These are phyloP conservation scores for Solanum hybrid DNA, from an alignment of 305 asterid species.

Conservation along the genomic window DNA sequence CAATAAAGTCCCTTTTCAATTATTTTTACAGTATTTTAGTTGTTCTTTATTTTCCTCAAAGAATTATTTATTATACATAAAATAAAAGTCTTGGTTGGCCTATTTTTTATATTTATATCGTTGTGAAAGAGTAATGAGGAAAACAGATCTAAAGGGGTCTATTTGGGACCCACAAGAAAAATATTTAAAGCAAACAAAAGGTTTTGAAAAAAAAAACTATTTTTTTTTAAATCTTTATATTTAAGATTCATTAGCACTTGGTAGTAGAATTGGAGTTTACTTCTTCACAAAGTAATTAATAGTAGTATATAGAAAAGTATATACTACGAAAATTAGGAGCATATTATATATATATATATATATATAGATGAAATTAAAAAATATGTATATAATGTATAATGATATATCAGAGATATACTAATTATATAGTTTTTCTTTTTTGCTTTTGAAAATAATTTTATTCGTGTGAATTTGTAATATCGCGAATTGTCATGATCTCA, in stretches of 20 bases:
- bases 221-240: not conserved
- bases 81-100: not conserved
- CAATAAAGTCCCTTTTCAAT: not conserved
- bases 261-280: not conserved
- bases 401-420: not conserved
- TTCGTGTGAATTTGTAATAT: too few species aligned
- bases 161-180: constrained; percentile 9
- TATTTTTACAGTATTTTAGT: not conserved
- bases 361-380: too few species aligned
- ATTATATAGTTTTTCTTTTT: too few species aligned
- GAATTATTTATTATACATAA: not conserved
- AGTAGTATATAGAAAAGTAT: not conserved
- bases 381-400: not conserved
- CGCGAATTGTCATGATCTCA: too few species aligned
- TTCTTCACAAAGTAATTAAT: not conserved
- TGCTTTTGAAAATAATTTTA: too few species aligned
- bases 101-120: not conserved
- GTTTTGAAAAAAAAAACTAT: not conserved
- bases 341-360: too few species aligned
- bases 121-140: constrained; percentile 1
- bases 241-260: not conserved
- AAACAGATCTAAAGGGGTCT: constrained; percentile 4
- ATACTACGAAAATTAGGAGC: not conserved
- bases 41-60: not conserved
- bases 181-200: not conserved